Evolutionary conservation across 2,329 filamentous ascomycete genomes (phyloP).

Genomic region (Fusarium decemcellulare): DNA sequence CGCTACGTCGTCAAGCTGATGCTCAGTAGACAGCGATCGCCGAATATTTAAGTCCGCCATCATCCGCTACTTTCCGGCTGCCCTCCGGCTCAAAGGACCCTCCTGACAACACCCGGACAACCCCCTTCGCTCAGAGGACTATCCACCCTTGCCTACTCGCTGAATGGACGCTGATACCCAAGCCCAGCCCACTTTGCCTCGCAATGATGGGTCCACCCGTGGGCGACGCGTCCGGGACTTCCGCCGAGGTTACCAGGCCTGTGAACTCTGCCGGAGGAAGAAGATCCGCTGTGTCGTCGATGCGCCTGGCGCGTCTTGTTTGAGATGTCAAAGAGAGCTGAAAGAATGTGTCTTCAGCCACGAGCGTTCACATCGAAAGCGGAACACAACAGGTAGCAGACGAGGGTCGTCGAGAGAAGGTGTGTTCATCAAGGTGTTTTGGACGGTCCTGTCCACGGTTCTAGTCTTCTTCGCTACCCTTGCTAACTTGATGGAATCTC

Average conservation of each 20-base stretch:
- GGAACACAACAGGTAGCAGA: neutral
- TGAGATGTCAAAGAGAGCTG: slow-evolving; percentile 29
- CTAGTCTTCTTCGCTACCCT: no score
- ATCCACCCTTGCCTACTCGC: neutral
- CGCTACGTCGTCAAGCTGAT: neutral
- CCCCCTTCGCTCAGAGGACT: neutral
- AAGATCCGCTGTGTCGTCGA: slow-evolving; percentile 33
- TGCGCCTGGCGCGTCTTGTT: slow-evolving; percentile 14
- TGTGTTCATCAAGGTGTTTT: neutral
- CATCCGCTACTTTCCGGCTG: slow-evolving; percentile 25
- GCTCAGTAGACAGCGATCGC: neutral
- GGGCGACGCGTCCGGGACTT: slow-evolving; percentile 30
- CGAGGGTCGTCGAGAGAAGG: neutral
- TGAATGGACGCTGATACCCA: slow-evolving; percentile 1
- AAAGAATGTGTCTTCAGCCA: slow-evolving; percentile 28
- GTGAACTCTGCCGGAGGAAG: slow-evolving; percentile 35
- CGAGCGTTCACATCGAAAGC: slow-evolving; percentile 17
- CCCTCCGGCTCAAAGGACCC: neutral
- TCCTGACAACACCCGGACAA: neutral
- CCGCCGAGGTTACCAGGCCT: slow-evolving; percentile 33
- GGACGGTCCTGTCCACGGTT: neutral
- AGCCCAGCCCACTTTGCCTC: neutral
- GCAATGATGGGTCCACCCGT: neutral
- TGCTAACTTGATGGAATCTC: no score
- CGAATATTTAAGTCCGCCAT: slow-evolving; percentile 14